Evolutionary conservation across 345 rosid species (phyloP).

Genomic region (Gossypium bickii): DNA sequence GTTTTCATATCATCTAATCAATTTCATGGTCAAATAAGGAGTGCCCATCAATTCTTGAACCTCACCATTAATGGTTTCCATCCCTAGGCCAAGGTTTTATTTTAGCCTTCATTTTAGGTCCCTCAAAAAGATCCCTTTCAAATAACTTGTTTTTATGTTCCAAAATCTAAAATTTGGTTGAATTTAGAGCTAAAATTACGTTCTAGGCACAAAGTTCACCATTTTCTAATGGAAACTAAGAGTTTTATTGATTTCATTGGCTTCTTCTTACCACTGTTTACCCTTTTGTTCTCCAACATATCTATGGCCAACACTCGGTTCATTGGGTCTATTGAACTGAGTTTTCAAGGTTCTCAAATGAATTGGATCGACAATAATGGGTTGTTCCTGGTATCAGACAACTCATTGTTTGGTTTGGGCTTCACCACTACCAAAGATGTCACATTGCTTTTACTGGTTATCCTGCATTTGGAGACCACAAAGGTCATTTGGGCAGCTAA

Average conservation of each 20-base stretch:
- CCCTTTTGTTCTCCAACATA: conserved; percentile 24
- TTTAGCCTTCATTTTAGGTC: background rate
- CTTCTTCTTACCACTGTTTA: conserved; percentile 21
- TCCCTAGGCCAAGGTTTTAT: background rate
- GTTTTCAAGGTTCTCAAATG: conserved; percentile 65
- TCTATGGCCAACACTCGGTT: conserved; percentile 34
- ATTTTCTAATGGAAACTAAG: conserved; percentile 34
- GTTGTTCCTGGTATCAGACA: conserved; percentile 57
- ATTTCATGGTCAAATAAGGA: conserved; percentile 6
- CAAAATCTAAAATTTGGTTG: conserved; percentile 3
- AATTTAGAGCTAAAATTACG: background rate
- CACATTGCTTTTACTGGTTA: conserved; percentile 44
- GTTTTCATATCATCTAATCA: background rate
- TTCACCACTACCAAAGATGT: conserved; percentile 43
- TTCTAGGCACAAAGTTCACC: background rate
- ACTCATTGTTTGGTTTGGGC: conserved; percentile 55
- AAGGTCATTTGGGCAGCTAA: conserved; percentile 73
- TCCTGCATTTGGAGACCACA: conserved; percentile 38
- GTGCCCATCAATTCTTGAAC: background rate
- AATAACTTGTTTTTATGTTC: background rate
- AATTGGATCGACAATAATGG: conserved; percentile 57
- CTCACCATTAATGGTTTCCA: background rate
- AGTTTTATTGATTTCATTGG: conserved; percentile 18
- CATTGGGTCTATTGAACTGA: conserved; percentile 36
- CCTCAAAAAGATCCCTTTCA: background rate